phyloP scores from a whole-genome alignment of 352 stramenopile genomes.

The Hyaloperonospora arabidopsidis region DNA sequence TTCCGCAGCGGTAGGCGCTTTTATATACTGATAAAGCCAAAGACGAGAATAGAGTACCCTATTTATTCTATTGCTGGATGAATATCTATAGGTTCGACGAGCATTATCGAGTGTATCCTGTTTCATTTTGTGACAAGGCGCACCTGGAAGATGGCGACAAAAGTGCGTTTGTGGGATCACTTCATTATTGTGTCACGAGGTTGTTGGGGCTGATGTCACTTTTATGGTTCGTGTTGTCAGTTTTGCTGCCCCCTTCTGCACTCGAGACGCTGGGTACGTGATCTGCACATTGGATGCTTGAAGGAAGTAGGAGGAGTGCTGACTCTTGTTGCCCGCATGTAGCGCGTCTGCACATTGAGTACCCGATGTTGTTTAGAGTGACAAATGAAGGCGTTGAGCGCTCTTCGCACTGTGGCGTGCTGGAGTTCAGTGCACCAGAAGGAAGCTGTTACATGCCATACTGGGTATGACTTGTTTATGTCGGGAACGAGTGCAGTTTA shows the following conservation, averaged over 20 bases:
- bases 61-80: background rate
- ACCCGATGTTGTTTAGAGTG: constrained; percentile 99
- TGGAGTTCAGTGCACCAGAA: constrained; percentile 98
- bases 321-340: constrained; percentile 9
- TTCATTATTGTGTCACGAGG: background rate
- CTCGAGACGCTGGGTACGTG: constrained; percentile 91
- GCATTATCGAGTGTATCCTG: constrained; percentile 80
- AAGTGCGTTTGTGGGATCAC: constrained; percentile 38
- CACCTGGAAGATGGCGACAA: constrained; percentile 87
- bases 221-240: constrained; percentile 23
- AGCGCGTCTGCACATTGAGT: constrained; percentile 93
- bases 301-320: background rate
- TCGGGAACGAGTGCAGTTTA: too few species aligned
- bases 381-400: constrained; percentile 80
- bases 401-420: constrained; percentile 94
- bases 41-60: background rate
- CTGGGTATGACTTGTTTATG: constrained; percentile 66
- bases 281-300: background rate
- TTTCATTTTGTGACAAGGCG: constrained; percentile 83
- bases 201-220: constrained; percentile 3
- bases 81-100: constrained; percentile 69
- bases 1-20: constrained; percentile 47
- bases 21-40: background rate
- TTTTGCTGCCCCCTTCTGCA: constrained; percentile 95
- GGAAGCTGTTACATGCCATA: constrained; percentile 98